Percentiles rank a stretch among this genome's conserved stretches.
Conservation (phyloP, 1,284 basidiomycete species). For the Heterobasidion parviporum region DNA sequence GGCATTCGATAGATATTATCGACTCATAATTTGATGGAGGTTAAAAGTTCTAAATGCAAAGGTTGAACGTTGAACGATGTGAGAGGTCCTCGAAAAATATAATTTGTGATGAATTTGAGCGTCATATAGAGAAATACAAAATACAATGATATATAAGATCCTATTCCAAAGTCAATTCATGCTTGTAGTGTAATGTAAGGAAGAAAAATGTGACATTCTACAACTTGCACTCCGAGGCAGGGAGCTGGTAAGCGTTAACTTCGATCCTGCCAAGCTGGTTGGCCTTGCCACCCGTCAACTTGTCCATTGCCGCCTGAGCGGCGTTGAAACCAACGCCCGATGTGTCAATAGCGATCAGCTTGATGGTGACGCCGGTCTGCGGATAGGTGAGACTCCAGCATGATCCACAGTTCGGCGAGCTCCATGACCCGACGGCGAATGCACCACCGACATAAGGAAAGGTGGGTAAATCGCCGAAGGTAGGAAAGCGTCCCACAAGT, state of each 20-base stretch:
- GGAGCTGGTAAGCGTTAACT: neutral
- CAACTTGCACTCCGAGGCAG: slow-evolving; percentile 1
- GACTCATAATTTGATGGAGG: too few species aligned
- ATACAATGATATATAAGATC: too few species aligned
- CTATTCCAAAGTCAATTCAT: too few species aligned
- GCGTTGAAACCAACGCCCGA: neutral
- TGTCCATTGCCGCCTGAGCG: neutral
- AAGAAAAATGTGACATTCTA: neutral
- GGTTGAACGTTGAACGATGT: too few species aligned
- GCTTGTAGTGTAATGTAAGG: too few species aligned
- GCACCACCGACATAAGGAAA: slow-evolving; percentile 26
- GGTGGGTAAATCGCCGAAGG: slow-evolving; percentile 13
- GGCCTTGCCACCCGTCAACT: neutral
- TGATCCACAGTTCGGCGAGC: slow-evolving; percentile 22
- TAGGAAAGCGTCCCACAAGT: neutral
- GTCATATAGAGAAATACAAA: too few species aligned
- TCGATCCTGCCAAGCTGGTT: neutral
- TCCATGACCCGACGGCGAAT: slow-evolving; percentile 18
- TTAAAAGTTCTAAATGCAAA: too few species aligned
- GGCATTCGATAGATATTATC: too few species aligned
- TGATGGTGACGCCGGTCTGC: neutral
- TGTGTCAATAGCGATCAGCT: neutral
- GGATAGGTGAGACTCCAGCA: slow-evolving; percentile 20
- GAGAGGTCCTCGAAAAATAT: too few species aligned
- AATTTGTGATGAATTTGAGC: too few species aligned